Evolutionary conservation across 352 stramenopile genomes (phyloP).

Genomic region (Albugo candida): DNA sequence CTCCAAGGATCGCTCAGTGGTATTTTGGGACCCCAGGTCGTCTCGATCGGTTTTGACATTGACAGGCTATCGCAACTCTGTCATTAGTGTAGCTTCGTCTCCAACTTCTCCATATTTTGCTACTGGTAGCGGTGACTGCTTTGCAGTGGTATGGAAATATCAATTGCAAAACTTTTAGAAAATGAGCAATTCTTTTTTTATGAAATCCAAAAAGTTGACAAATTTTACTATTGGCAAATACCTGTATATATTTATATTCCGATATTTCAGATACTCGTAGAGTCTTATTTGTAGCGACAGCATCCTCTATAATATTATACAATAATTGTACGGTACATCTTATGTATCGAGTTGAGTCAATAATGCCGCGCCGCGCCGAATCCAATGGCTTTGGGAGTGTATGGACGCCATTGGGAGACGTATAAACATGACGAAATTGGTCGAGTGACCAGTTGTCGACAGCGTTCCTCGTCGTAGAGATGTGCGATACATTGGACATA

Average conservation of each 20-base stretch:
- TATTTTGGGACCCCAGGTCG: constrained; percentile 73
- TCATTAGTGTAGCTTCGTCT: constrained; percentile 76
- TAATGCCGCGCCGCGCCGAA: constrained; percentile 85
- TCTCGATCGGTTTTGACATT: constrained; percentile 65
- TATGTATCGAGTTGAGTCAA: constrained; percentile 85
- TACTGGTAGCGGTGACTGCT: constrained; percentile 66
- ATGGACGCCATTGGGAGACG: constrained; percentile 72
- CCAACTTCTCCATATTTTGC: constrained; percentile 68
- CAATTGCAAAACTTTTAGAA: constrained; percentile 75
- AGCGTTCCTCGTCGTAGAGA: constrained; percentile 80
- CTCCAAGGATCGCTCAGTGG: constrained; percentile 70
- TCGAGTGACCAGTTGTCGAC: constrained; percentile 87
- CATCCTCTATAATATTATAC: no score
- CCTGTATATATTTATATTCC: no score
- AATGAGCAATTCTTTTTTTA: no score
- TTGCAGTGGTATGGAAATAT: constrained; percentile 78
- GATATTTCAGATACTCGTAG: no score
- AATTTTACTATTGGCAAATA: no score
- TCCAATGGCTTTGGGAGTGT: constrained; percentile 88
- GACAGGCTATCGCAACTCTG: constrained; percentile 70
- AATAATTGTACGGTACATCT: background rate
- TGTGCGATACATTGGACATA: constrained; percentile 86
- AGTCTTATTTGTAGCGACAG: no score
- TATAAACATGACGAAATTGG: constrained; percentile 92
- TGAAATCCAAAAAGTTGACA: no score